Conservation (phyloP, 129 eudicot species). For the Erigeron canadensis region DNA sequence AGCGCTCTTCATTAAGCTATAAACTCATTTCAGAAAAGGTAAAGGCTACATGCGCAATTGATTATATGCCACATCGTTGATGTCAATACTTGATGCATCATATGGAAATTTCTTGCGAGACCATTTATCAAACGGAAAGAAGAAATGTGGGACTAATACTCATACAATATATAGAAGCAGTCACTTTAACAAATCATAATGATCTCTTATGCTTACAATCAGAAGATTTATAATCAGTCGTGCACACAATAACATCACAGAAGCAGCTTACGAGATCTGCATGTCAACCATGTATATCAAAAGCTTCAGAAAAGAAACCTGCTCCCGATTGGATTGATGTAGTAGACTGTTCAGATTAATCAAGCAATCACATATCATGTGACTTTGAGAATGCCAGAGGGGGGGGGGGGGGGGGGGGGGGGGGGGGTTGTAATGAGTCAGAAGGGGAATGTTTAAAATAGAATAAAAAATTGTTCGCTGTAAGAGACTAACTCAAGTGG, state of each 20-base stretch:
- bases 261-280: conserved; percentile 21
- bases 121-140: conserved; percentile 6
- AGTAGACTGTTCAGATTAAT: not conserved
- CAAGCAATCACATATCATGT: not conserved
- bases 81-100: not conserved
- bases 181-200: conserved; percentile 4
- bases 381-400: not conserved
- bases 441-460: not conserved
- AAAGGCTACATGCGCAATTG: not conserved
- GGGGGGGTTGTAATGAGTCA: not conserved
- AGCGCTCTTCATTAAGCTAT: not conserved
- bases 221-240: conserved; percentile 9
- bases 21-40: not conserved
- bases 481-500: not conserved
- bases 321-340: conserved; percentile 3
- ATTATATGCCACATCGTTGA: not conserved
- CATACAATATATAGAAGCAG: conserved; percentile 1
- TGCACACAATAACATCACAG: conserved; percentile 7
- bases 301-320: not conserved
- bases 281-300: conserved; percentile 18
- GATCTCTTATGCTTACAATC: conserved; percentile 16
- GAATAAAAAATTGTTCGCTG: not conserved
- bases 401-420: not conserved
- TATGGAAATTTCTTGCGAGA: conserved; percentile 2
- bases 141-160: conserved; percentile 6